Base-by-base conservation (phyloP, 345 rosid genomes). In the Firmiana major region DNA sequence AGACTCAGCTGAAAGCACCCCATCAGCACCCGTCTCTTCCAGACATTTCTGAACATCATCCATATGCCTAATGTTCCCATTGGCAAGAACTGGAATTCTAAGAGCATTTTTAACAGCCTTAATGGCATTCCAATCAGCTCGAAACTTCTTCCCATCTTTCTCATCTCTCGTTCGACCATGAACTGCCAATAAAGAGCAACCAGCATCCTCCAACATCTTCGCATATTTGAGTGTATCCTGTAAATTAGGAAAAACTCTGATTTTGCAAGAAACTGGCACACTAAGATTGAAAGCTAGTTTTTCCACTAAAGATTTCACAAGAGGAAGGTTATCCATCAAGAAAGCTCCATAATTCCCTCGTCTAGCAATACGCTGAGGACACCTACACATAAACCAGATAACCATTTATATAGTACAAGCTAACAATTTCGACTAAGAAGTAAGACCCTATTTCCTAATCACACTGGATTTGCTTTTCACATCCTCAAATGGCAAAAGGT, bases 291-390 rank as follows among this genome's bases (percentile, higher is more conserved):
- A 75, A 79, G 81, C 88, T 75, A 96, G 78, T 76, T 93, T 96
- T 71, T 91, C 94, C 34, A 96, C 98, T 17, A 96, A 82, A 24
- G 97, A 88, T 80, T 92, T 90, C 72, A 93, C 92, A 4, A 96
- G 86, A 42, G 95, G 97, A 78, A 96, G 97, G 71, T 96, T 89
- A 83, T 96, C 98, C 99, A 96, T 96, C 75, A 96, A 55, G 80
- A 96, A 96, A 21, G 98, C 99, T 74, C 99, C 99, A 48, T 96
- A 96, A 67, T 93, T 71, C 24, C 99, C 98, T 58, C 97, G 84
- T 82, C 81, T 85, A 3, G 99, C 99, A 68, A 96, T 90, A 48
- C 97, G 98, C 79, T 94, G 98, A 64, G 98, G 98, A 82, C 99
- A 96, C 67, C 98, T 96, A 81, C 58, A 85, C 11, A 75, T 48